Percentiles rank a stretch among this genome's conserved stretches.
phyloP scores from a whole-genome alignment of 805 yeast species.

The Suhomyces xylopsoci region DNA sequence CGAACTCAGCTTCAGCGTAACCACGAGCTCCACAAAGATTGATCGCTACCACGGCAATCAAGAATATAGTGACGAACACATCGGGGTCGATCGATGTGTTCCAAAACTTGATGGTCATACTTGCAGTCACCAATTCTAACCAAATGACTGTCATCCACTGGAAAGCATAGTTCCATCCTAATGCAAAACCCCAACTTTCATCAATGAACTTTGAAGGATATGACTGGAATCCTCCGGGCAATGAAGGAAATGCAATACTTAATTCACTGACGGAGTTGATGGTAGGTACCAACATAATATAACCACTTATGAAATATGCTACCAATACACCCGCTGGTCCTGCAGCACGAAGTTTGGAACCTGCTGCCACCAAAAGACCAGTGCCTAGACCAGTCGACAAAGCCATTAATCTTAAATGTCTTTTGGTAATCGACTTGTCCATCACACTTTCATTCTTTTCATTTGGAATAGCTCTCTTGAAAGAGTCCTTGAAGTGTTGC shows the following conservation, averaged over 20 bases:
- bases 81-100: conserved; percentile 17
- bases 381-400: conserved; percentile 31
- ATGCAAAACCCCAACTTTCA: conserved; percentile 35
- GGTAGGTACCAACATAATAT: conserved; percentile 25
- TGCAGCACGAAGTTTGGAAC: conserved; percentile 22
- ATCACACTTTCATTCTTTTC: conserved; percentile 6
- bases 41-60: conserved; percentile 19
- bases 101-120: conserved; percentile 28
- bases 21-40: conserved; percentile 26
- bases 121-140: conserved; percentile 24
- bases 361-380: conserved; percentile 29
- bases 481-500: conserved; percentile 21
- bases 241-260: conserved; percentile 22
- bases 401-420: conserved; percentile 29
- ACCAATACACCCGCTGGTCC: conserved; percentile 24
- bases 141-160: conserved; percentile 29
- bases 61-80: conserved; percentile 23
- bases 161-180: conserved; percentile 38
- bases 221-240: conserved; percentile 29
- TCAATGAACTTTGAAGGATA: conserved; percentile 31
- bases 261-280: conserved; percentile 28
- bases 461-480: conserved; percentile 15
- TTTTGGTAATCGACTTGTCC: conserved; percentile 10
- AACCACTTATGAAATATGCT: conserved; percentile 23
- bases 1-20: conserved; percentile 29